Conservation (phyloP, 2,329 filamentous ascomycete genomes). For the Sporothrix dimorphospora region DNA sequence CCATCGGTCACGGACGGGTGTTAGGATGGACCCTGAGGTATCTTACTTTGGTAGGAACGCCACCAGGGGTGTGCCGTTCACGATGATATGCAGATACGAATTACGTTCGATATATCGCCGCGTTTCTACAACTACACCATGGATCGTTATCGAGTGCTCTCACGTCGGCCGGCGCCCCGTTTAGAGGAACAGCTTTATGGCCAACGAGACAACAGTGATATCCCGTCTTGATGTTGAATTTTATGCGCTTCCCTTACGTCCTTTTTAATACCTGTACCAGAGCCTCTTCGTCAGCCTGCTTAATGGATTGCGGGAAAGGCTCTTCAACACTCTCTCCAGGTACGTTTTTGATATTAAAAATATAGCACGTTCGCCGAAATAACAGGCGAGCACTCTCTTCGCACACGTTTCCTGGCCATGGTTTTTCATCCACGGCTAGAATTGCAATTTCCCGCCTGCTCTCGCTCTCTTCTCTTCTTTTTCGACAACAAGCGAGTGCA, state of each 20-base stretch:
- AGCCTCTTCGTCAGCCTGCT: not conserved
- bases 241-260: not conserved
- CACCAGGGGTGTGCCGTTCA: not conserved
- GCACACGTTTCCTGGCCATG: not conserved
- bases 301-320: not conserved
- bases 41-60: slow-evolving; percentile 5
- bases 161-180: not conserved
- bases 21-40: not conserved
- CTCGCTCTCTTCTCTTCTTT: not conserved
- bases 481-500: not conserved
- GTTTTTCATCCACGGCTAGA: not conserved
- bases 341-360: slow-evolving; percentile 6
- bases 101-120: not conserved
- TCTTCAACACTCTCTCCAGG: not conserved
- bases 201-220: not conserved
- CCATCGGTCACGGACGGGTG: not conserved
- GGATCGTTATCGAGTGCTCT: not conserved
- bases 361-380: not conserved
- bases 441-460: not conserved
- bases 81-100: slow-evolving; percentile 16
- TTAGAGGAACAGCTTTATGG: not conserved
- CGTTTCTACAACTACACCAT: not conserved
- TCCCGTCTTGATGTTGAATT: not conserved
- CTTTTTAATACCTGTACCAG: not conserved
- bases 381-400: not conserved